Evolutionary conservation across 768 basidiomycete genomes (phyloP), one percentile per base, ranked within the genome.

Genomic region (Phylloporus arenicola): DNA sequence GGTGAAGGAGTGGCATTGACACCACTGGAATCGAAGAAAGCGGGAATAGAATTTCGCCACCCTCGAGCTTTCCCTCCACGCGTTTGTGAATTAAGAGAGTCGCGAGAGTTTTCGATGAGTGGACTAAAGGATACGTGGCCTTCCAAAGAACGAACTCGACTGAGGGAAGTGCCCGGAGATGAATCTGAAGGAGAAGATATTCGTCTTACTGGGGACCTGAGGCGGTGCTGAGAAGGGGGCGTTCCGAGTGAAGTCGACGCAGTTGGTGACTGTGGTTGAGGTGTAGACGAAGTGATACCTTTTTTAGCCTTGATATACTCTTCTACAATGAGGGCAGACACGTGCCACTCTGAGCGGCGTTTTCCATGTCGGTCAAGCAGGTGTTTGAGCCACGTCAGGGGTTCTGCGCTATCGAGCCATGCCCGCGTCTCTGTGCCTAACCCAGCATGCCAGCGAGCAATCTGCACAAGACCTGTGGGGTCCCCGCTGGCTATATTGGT

Each of bases 351-450:
- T 35, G 76, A 72, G 37, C 78, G 74, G 43, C 60, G 70, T 40
- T 58, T 63, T 35, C 65, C 65, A 47, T 63, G 73, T 52, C 72
- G 80, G 42, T 83, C 78, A 43, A 80, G 69, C 54, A 77, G 61
- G 50, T 88, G 84, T 58, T 80, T 84, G 25, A 88, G 68, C 88
- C 87, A 90, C 7, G 81, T 80, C 41, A 85, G 72, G 7, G 87
- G 84, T 59, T 90, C 88, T 0, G 78, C 75, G 46, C 75, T 74
- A 48, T 84, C 84, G 22, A 89, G 61, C 24, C 77, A 71, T n/a
- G 70, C 64, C 51, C 71, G 78, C 9, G 77, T 65, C n/a, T 71
- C 58, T 9, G 66, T 57, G 27, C 78, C 75, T 49, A 80, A 80
- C 27, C 67, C 64, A n/a, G 70, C 63, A 56, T 81, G 79, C 88